Evolutionary conservation across 2,329 filamentous ascomycete genomes (phyloP).

Genomic region (Zymoseptoria pseudotritici): DNA sequence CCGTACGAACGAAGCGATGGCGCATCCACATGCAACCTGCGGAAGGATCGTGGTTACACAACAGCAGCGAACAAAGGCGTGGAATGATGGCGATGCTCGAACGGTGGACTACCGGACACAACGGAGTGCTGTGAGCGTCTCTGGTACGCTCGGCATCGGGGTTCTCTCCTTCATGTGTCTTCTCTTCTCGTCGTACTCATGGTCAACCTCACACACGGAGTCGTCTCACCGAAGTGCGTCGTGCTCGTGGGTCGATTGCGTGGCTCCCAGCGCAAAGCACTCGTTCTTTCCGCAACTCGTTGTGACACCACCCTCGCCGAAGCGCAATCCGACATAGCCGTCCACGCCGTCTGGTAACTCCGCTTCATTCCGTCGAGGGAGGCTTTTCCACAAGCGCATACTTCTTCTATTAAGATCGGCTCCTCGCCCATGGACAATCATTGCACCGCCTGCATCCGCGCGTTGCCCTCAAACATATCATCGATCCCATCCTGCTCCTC

Average conservation of each 20-base stretch:
- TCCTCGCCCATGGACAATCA: neutral
- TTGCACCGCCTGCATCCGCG: conserved; percentile 14
- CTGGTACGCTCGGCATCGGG: too few relatives aligned
- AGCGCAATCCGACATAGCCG: too few relatives aligned
- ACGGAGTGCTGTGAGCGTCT: too few relatives aligned
- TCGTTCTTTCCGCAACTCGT: too few relatives aligned
- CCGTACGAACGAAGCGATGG: neutral
- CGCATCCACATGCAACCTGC: neutral
- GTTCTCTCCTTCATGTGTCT: too few relatives aligned
- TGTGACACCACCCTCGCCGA: too few relatives aligned
- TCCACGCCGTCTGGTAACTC: neutral
- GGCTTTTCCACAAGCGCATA: neutral
- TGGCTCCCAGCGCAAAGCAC: too few relatives aligned
- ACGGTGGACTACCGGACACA: too few relatives aligned
- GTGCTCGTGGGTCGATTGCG: too few relatives aligned
- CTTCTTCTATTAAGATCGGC: neutral
- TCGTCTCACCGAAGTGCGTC: too few relatives aligned
- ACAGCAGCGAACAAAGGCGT: neutral
- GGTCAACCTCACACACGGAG: too few relatives aligned
- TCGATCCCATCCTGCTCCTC: conserved; percentile 49
- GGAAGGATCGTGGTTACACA: neutral
- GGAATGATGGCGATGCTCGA: neutral
- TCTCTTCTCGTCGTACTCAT: too few relatives aligned
- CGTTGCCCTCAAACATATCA: conserved; percentile 34
- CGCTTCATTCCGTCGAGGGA: neutral